Percentiles rank a stretch among this genome's conserved stretches.
These are phyloP conservation scores for Alloascoidea africana DNA, from an alignment of 805 yeast species.

Conservation along the genomic window DNA sequence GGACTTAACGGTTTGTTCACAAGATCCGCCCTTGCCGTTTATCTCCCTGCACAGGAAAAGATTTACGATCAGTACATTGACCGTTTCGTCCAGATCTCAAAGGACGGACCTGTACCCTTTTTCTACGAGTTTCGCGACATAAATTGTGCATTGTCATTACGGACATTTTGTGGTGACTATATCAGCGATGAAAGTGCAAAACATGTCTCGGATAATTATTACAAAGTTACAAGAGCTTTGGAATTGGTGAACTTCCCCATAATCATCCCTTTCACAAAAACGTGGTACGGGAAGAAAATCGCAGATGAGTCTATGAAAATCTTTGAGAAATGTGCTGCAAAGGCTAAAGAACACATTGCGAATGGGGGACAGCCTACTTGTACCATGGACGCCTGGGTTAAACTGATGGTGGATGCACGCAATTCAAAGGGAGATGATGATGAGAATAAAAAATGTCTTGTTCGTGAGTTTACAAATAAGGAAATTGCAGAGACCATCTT, in stretches of 20 bases:
- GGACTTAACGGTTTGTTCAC: constrained; percentile 84
- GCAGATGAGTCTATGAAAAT: constrained; percentile 91
- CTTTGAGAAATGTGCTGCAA: constrained; percentile 77
- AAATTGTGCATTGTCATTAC: constrained; percentile 84
- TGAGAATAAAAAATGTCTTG: constrained; percentile 34
- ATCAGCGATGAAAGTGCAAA: constrained; percentile 86
- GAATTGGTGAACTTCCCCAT: constrained; percentile 97
- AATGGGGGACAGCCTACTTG: constrained; percentile 69
- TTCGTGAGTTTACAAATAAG: constrained; percentile 75
- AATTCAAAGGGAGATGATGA: constrained; percentile 22
- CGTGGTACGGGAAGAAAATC: constrained; percentile 93
- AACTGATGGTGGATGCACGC: constrained; percentile 64
- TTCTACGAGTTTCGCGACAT: constrained; percentile 94
- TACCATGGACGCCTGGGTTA: constrained; percentile 93
- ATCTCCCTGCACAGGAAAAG: constrained; percentile 72
- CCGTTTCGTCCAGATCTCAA: constrained; percentile 39
- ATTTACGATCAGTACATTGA: constrained; percentile 75
- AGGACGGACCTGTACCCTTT: constrained; percentile 51
- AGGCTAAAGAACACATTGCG: constrained; percentile 69
- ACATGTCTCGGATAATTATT: constrained; percentile 84
- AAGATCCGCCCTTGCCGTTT: constrained; percentile 63
- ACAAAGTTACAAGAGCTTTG: constrained; percentile 83
- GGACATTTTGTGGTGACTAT: constrained; percentile 92
- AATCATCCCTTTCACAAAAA: constrained; percentile 87
- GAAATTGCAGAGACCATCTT: constrained; percentile 95